Conservation (phyloP, 1,139 yeast species). For the Hanseniaspora uvarum region DNA sequence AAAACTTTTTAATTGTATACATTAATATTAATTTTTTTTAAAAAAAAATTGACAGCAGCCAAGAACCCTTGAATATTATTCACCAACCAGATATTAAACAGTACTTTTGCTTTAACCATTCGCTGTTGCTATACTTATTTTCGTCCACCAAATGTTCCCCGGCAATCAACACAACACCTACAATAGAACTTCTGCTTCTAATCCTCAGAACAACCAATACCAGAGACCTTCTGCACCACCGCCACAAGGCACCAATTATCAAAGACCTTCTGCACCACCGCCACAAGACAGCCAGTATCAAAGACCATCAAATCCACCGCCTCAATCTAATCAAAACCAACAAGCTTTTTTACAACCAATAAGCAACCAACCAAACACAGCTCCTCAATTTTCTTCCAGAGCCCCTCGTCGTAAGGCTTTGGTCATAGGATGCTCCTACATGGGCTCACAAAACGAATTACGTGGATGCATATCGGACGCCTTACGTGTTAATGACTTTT, state of each 20-base stretch:
- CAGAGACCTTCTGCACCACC: constrained; percentile 20
- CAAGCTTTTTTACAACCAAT: constrained; percentile 14
- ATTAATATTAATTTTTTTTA: too few relatives aligned
- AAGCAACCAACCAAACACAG: constrained; percentile 2
- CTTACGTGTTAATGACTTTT: constrained; percentile 48
- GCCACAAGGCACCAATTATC: constrained; percentile 22
- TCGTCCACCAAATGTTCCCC: constrained; percentile 27
- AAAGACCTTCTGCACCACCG: constrained; percentile 18
- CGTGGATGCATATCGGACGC: constrained; percentile 85
- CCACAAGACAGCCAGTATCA: not conserved
- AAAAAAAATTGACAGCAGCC: too few relatives aligned
- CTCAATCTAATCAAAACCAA: constrained; percentile 16
- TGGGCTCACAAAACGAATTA: constrained; percentile 59
- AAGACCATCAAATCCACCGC: constrained; percentile 25
- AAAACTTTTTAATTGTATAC: too few relatives aligned
- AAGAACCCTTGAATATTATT: too few relatives aligned
- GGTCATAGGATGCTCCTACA: constrained; percentile 76
- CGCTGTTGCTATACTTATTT: too few relatives aligned
- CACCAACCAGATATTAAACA: too few relatives aligned
- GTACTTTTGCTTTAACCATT: not conserved
- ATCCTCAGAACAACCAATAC: constrained; percentile 22
- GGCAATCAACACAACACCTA: constrained; percentile 28
- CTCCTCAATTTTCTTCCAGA: constrained; percentile 20
- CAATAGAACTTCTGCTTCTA: constrained; percentile 21
- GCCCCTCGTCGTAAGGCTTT: constrained; percentile 51